Evolutionary conservation across 108 stramenopile species (phyloP).

Genomic region (Asterionellopsis glacialis): DNA sequence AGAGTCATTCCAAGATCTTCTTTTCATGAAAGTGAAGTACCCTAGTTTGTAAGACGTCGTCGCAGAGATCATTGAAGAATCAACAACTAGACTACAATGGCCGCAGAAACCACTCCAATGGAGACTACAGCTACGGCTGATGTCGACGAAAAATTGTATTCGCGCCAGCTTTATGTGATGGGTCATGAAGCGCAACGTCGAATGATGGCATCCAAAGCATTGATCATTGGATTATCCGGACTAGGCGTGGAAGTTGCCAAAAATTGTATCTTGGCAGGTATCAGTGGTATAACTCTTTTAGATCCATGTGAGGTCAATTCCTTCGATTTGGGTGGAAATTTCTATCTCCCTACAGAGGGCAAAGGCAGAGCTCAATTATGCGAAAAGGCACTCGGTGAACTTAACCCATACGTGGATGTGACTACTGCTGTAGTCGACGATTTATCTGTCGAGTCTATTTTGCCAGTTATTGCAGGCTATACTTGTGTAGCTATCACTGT

Average conservation of each 20-base stretch:
- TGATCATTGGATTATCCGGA: conserved; percentile 88
- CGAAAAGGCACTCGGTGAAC: conserved; percentile 56
- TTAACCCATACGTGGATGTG: conserved; percentile 85
- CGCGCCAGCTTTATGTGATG: conserved; percentile 99
- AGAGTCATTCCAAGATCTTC: no score
- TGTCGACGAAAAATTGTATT: conserved; percentile 96
- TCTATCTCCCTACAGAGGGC: conserved; percentile 48
- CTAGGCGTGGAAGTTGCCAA: conserved; percentile 94
- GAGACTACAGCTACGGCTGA: conserved; percentile 27
- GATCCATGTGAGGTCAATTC: conserved; percentile 63
- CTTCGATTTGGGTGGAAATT: conserved; percentile 86
- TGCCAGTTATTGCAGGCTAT: conserved; percentile 42
- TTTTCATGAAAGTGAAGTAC: no score
- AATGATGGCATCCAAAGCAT: conserved; percentile 89
- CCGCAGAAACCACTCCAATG: conserved; percentile 12
- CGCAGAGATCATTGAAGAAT: background rate
- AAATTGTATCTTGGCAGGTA: conserved; percentile 93
- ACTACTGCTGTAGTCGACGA: conserved; percentile 49
- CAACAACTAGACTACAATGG: background rate
- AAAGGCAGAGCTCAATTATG: conserved; percentile 52
- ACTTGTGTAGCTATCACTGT: conserved; percentile 64
- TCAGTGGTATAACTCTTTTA: conserved; percentile 59
- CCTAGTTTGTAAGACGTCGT: no score
- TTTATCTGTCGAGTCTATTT: conserved; percentile 42
- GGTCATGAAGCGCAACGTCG: conserved; percentile 97